Evolutionary conservation across 2,329 filamentous ascomycete genomes (phyloP), one percentile per base, ranked within the genome.

Genomic region (Elsinoe perseae): DNA sequence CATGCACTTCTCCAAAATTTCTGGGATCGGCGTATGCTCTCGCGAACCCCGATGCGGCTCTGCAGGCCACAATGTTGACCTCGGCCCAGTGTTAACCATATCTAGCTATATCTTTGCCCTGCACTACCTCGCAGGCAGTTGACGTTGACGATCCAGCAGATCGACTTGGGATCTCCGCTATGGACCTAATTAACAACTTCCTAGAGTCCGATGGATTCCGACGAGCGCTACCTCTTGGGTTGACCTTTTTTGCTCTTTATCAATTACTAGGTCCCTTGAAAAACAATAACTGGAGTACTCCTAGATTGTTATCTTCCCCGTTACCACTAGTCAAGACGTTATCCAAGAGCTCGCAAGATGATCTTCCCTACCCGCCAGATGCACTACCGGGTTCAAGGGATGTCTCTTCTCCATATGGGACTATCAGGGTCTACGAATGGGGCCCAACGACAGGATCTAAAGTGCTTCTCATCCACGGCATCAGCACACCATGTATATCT

Each of bases 401-500:
- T 66, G 82, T 93, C 14, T 66, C 74, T 10, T 85, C 82, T 3
- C 81, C 84, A 2, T 90, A 88, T 65, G 88, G 89, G 14, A 80
- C 73, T 3, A 80, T 88, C 59, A 75, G 84, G 44, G 83, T 88
- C 2, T 92, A 89, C 66, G 89, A 95, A 74, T 93, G 85, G 79
- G 89, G 89, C 0, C 86, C 87, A 0, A 77, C 82, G 58, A 72
- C 78, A 32, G 88, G 87, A 1, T 78, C 82, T 25, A 89, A 84
- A 64, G 82, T 92, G 1, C 72, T 95, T 12, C 73, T 95, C 23
- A 72, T 95, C 14, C 89, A 92, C 68, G 89, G 89, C 4, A 91
- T 93, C 64, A 87, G 83, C 50, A 93, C 88, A 4, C 89, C 89
- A 0, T 84, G 83, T 59, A 74, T 91, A 48, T 79, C 86, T 0